Evolutionary conservation across 257 asterid species (phyloP).

Genomic region (Phtheirospermum japonicum): DNA sequence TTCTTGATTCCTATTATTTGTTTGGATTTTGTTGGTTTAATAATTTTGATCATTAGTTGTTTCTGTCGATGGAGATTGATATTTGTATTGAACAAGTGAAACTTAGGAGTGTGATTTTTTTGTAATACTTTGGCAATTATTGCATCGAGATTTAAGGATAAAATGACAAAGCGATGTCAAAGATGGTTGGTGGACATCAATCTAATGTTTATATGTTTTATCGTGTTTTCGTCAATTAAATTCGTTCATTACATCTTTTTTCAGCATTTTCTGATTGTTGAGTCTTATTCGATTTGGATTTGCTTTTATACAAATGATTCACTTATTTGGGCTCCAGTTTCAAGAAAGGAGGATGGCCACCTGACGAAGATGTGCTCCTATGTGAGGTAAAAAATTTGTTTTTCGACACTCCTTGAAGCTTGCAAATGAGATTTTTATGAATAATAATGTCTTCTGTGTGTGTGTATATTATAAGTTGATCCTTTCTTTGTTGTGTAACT

Average conservation of each 20-base stretch:
- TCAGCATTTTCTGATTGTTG: not conserved
- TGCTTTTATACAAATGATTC: slow-evolving; percentile 61
- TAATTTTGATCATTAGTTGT: slow-evolving; percentile 7
- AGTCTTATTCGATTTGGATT: not conserved
- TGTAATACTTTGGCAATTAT: slow-evolving; percentile 80
- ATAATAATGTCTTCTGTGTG: too few species aligned
- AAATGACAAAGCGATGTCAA: slow-evolving; percentile 93
- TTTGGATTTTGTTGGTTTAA: slow-evolving; percentile 21
- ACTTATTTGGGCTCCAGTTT: slow-evolving; percentile 93
- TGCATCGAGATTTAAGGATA: slow-evolving; percentile 88
- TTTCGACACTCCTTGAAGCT: too few species aligned
- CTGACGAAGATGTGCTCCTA: slow-evolving; percentile 91
- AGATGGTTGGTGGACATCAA: slow-evolving; percentile 94
- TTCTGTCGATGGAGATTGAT: too few species aligned
- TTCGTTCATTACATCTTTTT: slow-evolving; percentile 1
- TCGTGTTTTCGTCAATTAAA: too few species aligned
- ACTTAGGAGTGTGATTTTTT: slow-evolving; percentile 29
- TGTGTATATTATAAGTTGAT: too few species aligned
- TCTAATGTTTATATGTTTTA: too few species aligned
- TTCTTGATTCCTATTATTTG: slow-evolving; percentile 29
- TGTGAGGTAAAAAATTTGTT: slow-evolving; percentile 91
- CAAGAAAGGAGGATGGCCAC: slow-evolving; percentile 99
- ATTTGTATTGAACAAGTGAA: too few species aligned
- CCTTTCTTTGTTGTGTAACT: too few species aligned
- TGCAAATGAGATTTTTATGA: too few species aligned